Evolutionary conservation across 768 basidiomycete species (phyloP).

Genomic region (Lactifluus volemus): DNA sequence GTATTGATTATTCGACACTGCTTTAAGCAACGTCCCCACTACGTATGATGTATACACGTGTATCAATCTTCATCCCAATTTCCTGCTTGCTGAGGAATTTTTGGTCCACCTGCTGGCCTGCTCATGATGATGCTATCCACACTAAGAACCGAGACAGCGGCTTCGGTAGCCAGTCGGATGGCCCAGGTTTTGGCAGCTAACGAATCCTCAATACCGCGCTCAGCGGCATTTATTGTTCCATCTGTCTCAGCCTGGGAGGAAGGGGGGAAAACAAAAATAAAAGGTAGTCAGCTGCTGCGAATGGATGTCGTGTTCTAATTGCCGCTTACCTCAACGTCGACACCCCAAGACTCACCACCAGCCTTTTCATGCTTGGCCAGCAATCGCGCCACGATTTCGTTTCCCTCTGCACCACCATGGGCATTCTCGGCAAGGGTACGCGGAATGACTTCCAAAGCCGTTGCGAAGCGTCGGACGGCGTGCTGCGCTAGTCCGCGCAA

Average conservation of each 20-base stretch:
- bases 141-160: conserved; percentile 81
- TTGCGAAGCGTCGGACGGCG: conserved; percentile 82
- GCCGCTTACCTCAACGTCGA: conserved; percentile 72
- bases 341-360: conserved; percentile 69
- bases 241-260: conserved; percentile 60
- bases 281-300: neutral
- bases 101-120: conserved; percentile 85
- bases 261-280: neutral
- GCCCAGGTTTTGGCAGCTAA: conserved; percentile 88
- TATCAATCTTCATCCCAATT: conserved; percentile 77
- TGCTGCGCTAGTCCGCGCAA: conserved; percentile 91
- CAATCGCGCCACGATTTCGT: conserved; percentile 80
- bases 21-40: neutral
- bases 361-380: conserved; percentile 86
- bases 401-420: conserved; percentile 81
- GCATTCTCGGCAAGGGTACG: conserved; percentile 94
- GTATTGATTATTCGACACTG: no score
- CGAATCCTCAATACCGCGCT: conserved; percentile 74
- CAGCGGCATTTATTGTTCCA: conserved; percentile 58
- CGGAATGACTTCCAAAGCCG: conserved; percentile 87
- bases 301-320: neutral
- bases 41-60: neutral
- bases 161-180: conserved; percentile 82
- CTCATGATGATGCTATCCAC: conserved; percentile 99
- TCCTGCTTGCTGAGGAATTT: conserved; percentile 77